Evolutionary conservation across 1,284 basidiomycete genomes (phyloP), one percentile per base, ranked within the genome.

Genomic region (Boletellus deceptivus): DNA sequence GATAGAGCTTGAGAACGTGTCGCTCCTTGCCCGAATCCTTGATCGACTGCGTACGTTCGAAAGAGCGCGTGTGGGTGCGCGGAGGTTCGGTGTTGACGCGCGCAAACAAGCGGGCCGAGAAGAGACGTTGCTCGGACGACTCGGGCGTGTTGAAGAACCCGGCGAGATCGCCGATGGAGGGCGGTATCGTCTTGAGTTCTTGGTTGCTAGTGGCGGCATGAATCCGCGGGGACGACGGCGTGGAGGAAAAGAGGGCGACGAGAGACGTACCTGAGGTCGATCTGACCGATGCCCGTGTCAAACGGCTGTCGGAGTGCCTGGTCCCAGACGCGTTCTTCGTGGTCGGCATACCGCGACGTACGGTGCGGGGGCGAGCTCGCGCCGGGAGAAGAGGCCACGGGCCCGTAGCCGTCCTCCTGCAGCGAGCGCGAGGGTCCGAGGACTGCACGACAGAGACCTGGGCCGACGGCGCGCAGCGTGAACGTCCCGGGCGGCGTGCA

Each of bases 1-100:
- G 68, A 48, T 70, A 67, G 33, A 67, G 63, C 38, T 62, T 66
- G 31, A 70, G 52, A 36, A 68, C 53, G 54, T 67, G 63, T 59
- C 65, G 55, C 24, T 70, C 67, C 37, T 67, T 69, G 2, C 56
- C 60, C 38, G 57, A 70, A 25, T 70, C 67, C 25, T 57, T 61
- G 31, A 70, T 67, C 31, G 68, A 67, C 55, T 70, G 68, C 1
- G 63, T 58, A 20, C 65, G 55, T 25, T 54, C 55, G 14, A 67
- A 67, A 13, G 67, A 69, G 53, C 65, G 68, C 45, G 44, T 45
- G n/a, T n/a, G n/a, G n/a, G n/a, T n/a, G n/a, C 55, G 53, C 4
- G 48, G 22, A 3, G 59, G 57, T 18, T 64, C 65, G 1, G 67
- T 70, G 37, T 49, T 53, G 52, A 68, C 33, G 13, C 67, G 65